phyloP scores from a whole-genome alignment of 2,329 filamentous ascomycete species.

The Ophidiomyces ophidiicola region DNA sequence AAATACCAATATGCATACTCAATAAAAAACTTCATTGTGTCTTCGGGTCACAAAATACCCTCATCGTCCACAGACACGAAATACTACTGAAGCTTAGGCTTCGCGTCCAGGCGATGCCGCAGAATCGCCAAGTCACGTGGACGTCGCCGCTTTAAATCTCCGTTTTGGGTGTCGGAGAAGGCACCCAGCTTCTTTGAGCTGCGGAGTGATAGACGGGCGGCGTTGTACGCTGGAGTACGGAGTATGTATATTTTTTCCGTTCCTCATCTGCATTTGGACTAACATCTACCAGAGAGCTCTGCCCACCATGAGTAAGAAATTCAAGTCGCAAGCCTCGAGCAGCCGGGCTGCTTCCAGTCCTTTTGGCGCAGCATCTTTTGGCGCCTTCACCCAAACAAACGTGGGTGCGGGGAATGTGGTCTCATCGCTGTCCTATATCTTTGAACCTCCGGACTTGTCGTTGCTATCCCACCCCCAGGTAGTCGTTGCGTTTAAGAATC shows the following conservation, averaged over 20 bases:
- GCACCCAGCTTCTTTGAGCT: background rate
- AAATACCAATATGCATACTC: constrained; percentile 40
- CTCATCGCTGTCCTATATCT: constrained; percentile 70
- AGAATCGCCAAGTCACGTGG: constrained; percentile 8
- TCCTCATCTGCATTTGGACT: constrained; percentile 16
- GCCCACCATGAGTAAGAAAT: constrained; percentile 41
- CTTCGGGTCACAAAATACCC: no score
- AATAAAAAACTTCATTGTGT: constrained; percentile 70
- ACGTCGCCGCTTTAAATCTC: background rate
- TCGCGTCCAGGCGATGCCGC: background rate
- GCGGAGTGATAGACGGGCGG: background rate
- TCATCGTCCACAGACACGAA: constrained; percentile 4
- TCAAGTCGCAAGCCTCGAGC: constrained; percentile 53
- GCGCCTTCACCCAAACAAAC: constrained; percentile 28
- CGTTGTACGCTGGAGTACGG: background rate
- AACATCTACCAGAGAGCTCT: constrained; percentile 28
- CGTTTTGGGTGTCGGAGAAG: constrained; percentile 6
- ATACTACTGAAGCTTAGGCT: background rate
- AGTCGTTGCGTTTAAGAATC: constrained; percentile 82
- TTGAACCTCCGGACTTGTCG: constrained; percentile 71
- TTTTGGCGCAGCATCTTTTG: constrained; percentile 37
- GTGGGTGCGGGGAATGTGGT: constrained; percentile 34
- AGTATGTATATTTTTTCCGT: background rate
- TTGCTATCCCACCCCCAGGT: constrained; percentile 66
- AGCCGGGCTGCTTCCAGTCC: constrained; percentile 43